These are phyloP conservation scores for Ilyonectria mors-panacis DNA, from an alignment of 2,329 filamentous ascomycete species.

Conservation along the genomic window DNA sequence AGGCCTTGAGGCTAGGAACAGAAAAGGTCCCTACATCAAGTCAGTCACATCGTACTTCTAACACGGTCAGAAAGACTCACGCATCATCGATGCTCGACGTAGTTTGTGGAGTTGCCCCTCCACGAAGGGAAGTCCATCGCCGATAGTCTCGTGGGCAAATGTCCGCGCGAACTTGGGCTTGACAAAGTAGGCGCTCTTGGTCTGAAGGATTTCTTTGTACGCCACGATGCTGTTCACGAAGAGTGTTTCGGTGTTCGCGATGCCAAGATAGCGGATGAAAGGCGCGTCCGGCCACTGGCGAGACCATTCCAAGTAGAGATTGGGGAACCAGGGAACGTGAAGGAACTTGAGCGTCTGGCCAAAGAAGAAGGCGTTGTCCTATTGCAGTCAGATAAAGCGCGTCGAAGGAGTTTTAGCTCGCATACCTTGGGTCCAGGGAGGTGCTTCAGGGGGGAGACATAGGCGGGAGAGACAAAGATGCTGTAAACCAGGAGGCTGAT, in stretches of 20 bases:
- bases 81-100: slow-evolving; percentile 54
- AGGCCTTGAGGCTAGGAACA: slow-evolving; percentile 44
- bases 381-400: not conserved
- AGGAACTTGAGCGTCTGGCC: slow-evolving; percentile 57
- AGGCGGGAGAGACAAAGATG: slow-evolving; percentile 59
- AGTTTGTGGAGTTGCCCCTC: slow-evolving; percentile 54
- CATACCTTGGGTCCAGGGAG: slow-evolving; percentile 61
- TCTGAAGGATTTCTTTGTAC: slow-evolving; percentile 47
- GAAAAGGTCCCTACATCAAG: slow-evolving; percentile 49
- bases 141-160: slow-evolving; percentile 46
- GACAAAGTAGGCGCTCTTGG: slow-evolving; percentile 45
- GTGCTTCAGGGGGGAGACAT: slow-evolving; percentile 60
- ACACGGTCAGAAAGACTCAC: slow-evolving; percentile 26
- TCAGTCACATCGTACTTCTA: slow-evolving; percentile 14
- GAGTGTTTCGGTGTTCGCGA: slow-evolving; percentile 46
- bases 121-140: slow-evolving; percentile 53
- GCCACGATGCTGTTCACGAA: slow-evolving; percentile 46
- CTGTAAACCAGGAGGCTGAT: slow-evolving; percentile 26
- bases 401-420: too few relatives aligned
- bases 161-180: slow-evolving; percentile 46
- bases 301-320: slow-evolving; percentile 50
- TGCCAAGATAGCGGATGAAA: slow-evolving; percentile 48
- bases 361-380: slow-evolving; percentile 58
- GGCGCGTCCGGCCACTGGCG: slow-evolving; percentile 46
- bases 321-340: slow-evolving; percentile 46